These are phyloP conservation scores for Caryopteris hybrid DNA, from an alignment of 305 asterid species.

Conservation along the genomic window DNA sequence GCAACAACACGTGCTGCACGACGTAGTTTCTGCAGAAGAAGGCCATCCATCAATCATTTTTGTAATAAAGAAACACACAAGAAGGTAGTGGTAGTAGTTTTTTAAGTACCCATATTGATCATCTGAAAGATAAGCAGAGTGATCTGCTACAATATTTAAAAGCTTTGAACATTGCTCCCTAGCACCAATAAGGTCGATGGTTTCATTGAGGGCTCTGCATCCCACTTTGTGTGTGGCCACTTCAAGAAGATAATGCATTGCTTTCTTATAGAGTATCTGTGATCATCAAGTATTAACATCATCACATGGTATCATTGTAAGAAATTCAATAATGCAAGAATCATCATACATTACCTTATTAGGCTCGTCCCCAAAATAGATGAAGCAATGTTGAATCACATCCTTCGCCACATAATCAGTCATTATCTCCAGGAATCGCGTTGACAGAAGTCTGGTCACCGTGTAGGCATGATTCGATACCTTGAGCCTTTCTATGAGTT, in stretches of 20 bases:
- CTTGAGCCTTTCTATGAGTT: conserved; percentile 32
- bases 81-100: not conserved
- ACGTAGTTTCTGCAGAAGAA: conserved; percentile 29
- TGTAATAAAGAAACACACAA: no score
- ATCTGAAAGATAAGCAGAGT: conserved; percentile 18
- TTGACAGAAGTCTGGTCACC: conserved; percentile 23
- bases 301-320: not conserved
- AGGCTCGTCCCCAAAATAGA: conserved; percentile 13
- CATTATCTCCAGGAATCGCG: conserved; percentile 23
- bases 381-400: conserved; percentile 34
- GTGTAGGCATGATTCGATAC: conserved; percentile 14
- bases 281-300: not conserved
- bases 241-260: not conserved
- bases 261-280: conserved; percentile 22
- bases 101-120: conserved; percentile 28
- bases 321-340: not conserved
- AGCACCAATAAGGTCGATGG: conserved; percentile 1
- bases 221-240: conserved; percentile 27
- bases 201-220: conserved; percentile 18
- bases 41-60: not conserved
- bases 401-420: conserved; percentile 25
- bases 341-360: conserved; percentile 27
- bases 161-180: conserved; percentile 17
- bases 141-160: conserved; percentile 8
- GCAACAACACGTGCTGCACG: conserved; percentile 28